phyloP scores from a whole-genome alignment of 352 stramenopile species.

The Salisapilia sapeloensis region DNA sequence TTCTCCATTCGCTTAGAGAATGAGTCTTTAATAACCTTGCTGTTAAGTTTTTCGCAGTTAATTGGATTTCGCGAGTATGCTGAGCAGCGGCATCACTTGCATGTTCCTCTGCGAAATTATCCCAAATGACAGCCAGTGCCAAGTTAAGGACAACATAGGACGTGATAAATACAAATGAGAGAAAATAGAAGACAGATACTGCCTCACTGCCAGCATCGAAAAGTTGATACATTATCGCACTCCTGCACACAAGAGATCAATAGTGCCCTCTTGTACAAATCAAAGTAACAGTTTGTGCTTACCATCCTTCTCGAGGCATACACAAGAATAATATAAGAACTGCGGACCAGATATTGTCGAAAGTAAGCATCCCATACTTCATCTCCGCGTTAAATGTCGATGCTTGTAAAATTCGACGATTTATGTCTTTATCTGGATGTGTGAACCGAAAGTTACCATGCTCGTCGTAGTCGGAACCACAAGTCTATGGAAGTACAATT shows the following conservation, averaged over 20 bases:
- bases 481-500: no score
- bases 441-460: constrained; percentile 52
- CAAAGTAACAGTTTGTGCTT: no score
- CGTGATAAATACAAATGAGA: constrained; percentile 28
- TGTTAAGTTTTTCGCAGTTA: no score
- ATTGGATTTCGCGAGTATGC: no score
- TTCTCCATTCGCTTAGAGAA: no score
- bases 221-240: constrained; percentile 10
- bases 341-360: constrained; percentile 76
- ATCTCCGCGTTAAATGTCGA: constrained; percentile 52
- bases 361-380: constrained; percentile 76
- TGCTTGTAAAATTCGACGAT: constrained; percentile 12
- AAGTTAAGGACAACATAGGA: constrained; percentile 55
- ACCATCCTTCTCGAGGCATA: constrained; percentile 87
- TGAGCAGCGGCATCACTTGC: not conserved
- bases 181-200: constrained; percentile 30
- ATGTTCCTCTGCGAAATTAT: constrained; percentile 2
- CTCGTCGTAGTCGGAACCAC: constrained; percentile 43
- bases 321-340: constrained; percentile 81
- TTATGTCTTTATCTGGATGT: constrained; percentile 15
- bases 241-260: no score
- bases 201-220: constrained; percentile 7
- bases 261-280: no score
- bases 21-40: no score
- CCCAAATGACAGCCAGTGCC: constrained; percentile 34